Conservation (phyloP, 1,284 basidiomycete genomes). For the Pseudozyma sp. region DNA sequence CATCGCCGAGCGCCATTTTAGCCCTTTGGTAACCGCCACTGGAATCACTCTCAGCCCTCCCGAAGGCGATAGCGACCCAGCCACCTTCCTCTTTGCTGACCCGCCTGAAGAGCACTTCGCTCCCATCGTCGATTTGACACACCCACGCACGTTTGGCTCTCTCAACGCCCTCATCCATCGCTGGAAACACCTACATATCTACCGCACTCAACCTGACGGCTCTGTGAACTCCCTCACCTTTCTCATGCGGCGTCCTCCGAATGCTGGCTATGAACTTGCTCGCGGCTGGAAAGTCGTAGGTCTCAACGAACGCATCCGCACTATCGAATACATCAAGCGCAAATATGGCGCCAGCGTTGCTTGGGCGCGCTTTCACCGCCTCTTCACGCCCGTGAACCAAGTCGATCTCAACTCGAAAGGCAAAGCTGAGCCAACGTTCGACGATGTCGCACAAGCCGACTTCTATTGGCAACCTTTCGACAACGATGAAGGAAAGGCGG, state of each 20-base stretch:
- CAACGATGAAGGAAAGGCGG: too few relatives aligned
- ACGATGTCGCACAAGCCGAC: conserved; percentile 8
- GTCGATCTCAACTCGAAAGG: background rate
- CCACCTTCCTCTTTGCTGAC: conserved; percentile 18
- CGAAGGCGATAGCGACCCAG: conserved; percentile 2
- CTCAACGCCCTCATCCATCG: conserved; percentile 26
- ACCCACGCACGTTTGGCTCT: conserved; percentile 10
- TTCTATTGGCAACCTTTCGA: background rate
- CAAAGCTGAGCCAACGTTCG: background rate
- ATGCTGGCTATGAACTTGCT: background rate
- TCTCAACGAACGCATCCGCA: conserved; percentile 9
- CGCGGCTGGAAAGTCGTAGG: conserved; percentile 5
- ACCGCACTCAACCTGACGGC: background rate
- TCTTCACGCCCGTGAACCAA: conserved; percentile 8
- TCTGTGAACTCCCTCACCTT: conserved; percentile 2
- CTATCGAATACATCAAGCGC: conserved; percentile 14
- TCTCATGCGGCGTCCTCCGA: background rate
- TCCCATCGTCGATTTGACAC: conserved; percentile 29
- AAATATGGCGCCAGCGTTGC: conserved; percentile 12
- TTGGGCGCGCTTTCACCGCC: conserved; percentile 19
- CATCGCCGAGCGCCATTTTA: background rate
- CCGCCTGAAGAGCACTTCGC: background rate
- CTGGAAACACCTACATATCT: conserved; percentile 18
- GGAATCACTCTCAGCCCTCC: background rate
- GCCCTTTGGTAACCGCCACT: too few relatives aligned